Evolutionary conservation across 805 yeast genomes (phyloP).

Genomic region (Nakazawaea ambrosiae): DNA sequence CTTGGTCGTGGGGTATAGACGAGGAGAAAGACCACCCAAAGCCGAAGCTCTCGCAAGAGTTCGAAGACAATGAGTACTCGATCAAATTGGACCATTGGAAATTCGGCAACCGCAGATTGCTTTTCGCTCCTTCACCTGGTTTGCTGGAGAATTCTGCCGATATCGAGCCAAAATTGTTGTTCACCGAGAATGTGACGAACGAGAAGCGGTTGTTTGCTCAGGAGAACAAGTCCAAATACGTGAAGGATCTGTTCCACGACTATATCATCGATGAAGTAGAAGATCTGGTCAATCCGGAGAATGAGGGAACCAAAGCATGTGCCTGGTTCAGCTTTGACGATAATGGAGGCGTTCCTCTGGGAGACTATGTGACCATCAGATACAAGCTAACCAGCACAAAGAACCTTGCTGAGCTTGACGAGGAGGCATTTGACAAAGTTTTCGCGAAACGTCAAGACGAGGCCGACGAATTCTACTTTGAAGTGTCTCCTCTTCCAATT

Average conservation of each 20-base stretch:
- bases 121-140: conserved; percentile 84
- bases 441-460: conserved; percentile 73
- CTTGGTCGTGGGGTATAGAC: conserved; percentile 86
- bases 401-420: conserved; percentile 44
- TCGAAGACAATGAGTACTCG: conserved; percentile 33
- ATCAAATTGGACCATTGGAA: conserved; percentile 60
- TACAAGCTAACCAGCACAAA: conserved; percentile 42
- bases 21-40: conserved; percentile 38
- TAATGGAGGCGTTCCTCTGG: conserved; percentile 74
- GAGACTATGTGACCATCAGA: conserved; percentile 80
- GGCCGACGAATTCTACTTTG: conserved; percentile 91
- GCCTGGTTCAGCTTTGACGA: conserved; percentile 79
- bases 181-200: conserved; percentile 90
- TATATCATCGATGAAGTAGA: conserved; percentile 55
- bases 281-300: conserved; percentile 62
- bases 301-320: conserved; percentile 73
- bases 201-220: conserved; percentile 57
- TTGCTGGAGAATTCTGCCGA: conserved; percentile 49
- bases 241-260: conserved; percentile 91
- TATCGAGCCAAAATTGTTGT: conserved; percentile 68
- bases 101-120: conserved; percentile 57
- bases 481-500: conserved; percentile 77
- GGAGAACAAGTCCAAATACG: conserved; percentile 50
- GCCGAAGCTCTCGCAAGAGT: conserved; percentile 38
- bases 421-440: conserved; percentile 61